Percentiles rank a stretch among this genome's conserved stretches.
These are phyloP conservation scores for Pecoramyces ruminantium DNA, from an alignment of 192 early-diverging fungal species.

Conservation along the genomic window DNA sequence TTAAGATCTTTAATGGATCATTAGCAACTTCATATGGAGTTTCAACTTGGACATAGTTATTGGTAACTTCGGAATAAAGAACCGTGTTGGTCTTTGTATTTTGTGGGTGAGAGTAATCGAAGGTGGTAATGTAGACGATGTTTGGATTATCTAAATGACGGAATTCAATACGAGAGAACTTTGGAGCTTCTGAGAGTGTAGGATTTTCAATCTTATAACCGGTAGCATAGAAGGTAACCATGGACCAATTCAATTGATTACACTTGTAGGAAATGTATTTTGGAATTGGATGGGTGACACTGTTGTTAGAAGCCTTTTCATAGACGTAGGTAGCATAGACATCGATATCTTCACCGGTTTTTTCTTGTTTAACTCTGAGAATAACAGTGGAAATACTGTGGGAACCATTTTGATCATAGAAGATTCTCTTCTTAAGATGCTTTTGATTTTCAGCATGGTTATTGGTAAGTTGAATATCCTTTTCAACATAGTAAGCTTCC, in stretches of 20 bases:
- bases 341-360: not conserved
- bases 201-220: not conserved
- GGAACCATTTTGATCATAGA: not conserved
- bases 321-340: not conserved
- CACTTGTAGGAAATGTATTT: not conserved
- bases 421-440: not conserved
- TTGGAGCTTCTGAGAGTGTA: not conserved
- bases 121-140: constrained; percentile 1
- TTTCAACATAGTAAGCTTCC: constrained; percentile 3
- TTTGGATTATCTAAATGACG: not conserved
- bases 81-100: constrained; percentile 7
- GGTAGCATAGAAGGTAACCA: not conserved
- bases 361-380: not conserved
- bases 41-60: not conserved
- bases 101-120: constrained; percentile 26
- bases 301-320: not conserved
- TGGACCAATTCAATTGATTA: not conserved
- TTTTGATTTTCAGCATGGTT: not conserved
- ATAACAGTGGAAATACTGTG: not conserved
- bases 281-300: not conserved
- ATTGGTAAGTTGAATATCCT: not conserved
- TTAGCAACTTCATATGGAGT: constrained; percentile 12
- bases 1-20: constrained; percentile 9
- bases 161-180: not conserved
- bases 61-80: not conserved